A percentile compares a stretch with the other conserved stretches of the same genome.
These are phyloP conservation scores for Collybia sordida DNA, from an alignment of 768 basidiomycete genomes.

Conservation along the genomic window DNA sequence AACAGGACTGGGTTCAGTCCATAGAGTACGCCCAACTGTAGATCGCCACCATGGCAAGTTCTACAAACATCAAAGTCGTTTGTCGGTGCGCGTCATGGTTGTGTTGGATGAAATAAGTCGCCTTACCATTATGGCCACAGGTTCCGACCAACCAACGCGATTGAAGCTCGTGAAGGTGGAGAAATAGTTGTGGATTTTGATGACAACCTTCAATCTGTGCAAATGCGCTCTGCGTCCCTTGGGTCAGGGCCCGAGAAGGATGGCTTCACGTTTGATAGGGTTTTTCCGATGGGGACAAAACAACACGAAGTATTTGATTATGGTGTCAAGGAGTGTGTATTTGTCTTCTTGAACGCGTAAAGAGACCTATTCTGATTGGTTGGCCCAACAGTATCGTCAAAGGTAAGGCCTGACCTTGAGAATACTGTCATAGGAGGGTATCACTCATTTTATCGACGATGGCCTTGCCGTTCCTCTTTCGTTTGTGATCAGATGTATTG, in stretches of 20 bases:
- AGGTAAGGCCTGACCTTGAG: constrained; percentile 44
- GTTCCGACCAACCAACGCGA: constrained; percentile 92
- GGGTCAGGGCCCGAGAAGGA: constrained; percentile 89
- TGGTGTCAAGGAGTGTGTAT: constrained; percentile 90
- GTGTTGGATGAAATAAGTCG: constrained; percentile 1
- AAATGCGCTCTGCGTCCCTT: constrained; percentile 68
- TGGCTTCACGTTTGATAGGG: constrained; percentile 97
- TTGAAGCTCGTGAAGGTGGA: constrained; percentile 85
- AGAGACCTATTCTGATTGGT: not conserved
- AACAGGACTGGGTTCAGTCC: constrained; percentile 5
- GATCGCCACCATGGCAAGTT: constrained; percentile 56
- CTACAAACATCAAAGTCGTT: constrained; percentile 96
- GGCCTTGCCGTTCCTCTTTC: constrained; percentile 1
- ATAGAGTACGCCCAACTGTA: constrained; percentile 16
- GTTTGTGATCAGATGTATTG: constrained; percentile 73
- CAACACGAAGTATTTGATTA: constrained; percentile 98
- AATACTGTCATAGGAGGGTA: not conserved
- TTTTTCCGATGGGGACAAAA: constrained; percentile 88
- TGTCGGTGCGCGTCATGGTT: constrained; percentile 73
- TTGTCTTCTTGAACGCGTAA: too few species aligned
- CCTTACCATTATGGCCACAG: constrained; percentile 39
- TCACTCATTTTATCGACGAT: not conserved
- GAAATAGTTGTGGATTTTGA: constrained; percentile 89
- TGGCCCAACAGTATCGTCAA: constrained; percentile 73
- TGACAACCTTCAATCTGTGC: constrained; percentile 82